These are phyloP conservation scores for Xylariaceae sp. DNA, from an alignment of 2,329 filamentous ascomycete genomes.

Conservation along the genomic window DNA sequence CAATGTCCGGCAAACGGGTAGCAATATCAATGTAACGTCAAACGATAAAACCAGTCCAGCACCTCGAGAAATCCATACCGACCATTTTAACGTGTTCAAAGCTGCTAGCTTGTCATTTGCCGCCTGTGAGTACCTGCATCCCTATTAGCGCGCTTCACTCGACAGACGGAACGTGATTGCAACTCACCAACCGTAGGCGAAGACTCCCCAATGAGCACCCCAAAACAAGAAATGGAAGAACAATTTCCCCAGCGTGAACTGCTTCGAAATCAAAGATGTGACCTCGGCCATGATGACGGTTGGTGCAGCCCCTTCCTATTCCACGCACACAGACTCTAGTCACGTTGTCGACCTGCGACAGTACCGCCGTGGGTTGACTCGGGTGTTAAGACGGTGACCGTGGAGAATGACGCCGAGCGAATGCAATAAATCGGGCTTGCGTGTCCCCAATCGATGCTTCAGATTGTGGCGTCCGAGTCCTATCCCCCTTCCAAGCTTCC, in stretches of 20 bases:
- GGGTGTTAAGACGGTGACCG: constrained; percentile 16
- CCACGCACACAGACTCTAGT: constrained; percentile 29
- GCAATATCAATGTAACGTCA: constrained; percentile 81
- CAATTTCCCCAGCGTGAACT: constrained; percentile 69
- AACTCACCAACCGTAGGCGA: constrained; percentile 79
- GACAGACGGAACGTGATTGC: neutral
- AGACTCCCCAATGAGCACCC: constrained; percentile 73
- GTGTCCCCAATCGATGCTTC: no score
- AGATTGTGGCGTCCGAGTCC: no score
- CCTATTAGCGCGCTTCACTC: constrained; percentile 5
- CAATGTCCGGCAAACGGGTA: constrained; percentile 92
- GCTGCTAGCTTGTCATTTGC: constrained; percentile 65
- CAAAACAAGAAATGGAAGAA: constrained; percentile 81
- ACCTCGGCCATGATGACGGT: constrained; percentile 39
- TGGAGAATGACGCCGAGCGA: constrained; percentile 1
- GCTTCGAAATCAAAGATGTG: constrained; percentile 51
- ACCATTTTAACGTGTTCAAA: constrained; percentile 79
- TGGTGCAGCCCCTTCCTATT: constrained; percentile 33
- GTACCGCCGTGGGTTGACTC: constrained; percentile 28
- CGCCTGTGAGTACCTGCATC: constrained; percentile 72
- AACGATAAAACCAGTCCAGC: constrained; percentile 82
- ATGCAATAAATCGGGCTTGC: no score
- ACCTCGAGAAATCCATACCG: constrained; percentile 94
- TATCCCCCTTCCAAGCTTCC: constrained; percentile 7
- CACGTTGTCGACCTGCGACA: constrained; percentile 58